Percentiles rank a stretch among this genome's conserved stretches.
Conservation (phyloP, 2,329 filamentous ascomycete genomes). For the Pestalotiopsis fici region DNA sequence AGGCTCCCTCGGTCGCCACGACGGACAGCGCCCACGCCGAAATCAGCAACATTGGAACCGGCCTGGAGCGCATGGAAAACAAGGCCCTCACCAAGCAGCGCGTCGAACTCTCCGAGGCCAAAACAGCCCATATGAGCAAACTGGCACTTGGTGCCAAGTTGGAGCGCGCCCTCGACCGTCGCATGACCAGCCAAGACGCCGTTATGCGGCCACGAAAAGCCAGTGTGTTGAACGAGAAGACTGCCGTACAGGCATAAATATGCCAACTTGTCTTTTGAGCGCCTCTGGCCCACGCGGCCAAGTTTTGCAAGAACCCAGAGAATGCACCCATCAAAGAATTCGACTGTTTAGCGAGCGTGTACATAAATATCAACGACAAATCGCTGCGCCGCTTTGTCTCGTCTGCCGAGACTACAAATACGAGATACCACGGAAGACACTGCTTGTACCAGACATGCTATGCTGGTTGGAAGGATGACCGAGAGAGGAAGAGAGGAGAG, state of each 20-base stretch:
- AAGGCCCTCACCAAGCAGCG: conserved; percentile 82
- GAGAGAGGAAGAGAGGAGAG: background rate
- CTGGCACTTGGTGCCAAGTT: conserved; percentile 88
- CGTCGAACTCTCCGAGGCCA: conserved; percentile 76
- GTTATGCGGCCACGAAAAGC: conserved; percentile 67
- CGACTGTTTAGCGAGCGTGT: background rate
- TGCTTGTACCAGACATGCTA: background rate
- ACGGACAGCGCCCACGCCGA: conserved; percentile 58
- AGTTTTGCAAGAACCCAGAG: background rate
- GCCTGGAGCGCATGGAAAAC: conserved; percentile 87
- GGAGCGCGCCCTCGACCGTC: conserved; percentile 80
- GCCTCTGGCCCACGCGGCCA: background rate
- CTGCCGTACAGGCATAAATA: conserved; percentile 5
- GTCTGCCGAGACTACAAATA: background rate
- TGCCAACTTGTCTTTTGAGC: background rate
- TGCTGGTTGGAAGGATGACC: background rate
- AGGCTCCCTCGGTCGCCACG: conserved; percentile 59
- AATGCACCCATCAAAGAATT: background rate
- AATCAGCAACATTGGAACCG: conserved; percentile 71
- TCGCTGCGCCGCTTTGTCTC: background rate
- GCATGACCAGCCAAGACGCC: conserved; percentile 88
- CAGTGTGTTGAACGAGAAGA: conserved; percentile 22
- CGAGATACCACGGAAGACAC: background rate
- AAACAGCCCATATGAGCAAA: conserved; percentile 81
- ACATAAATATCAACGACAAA: background rate